These are phyloP conservation scores for Pseudopithomyces chartarum DNA, from an alignment of 2,329 filamentous ascomycete genomes.

Conservation along the genomic window DNA sequence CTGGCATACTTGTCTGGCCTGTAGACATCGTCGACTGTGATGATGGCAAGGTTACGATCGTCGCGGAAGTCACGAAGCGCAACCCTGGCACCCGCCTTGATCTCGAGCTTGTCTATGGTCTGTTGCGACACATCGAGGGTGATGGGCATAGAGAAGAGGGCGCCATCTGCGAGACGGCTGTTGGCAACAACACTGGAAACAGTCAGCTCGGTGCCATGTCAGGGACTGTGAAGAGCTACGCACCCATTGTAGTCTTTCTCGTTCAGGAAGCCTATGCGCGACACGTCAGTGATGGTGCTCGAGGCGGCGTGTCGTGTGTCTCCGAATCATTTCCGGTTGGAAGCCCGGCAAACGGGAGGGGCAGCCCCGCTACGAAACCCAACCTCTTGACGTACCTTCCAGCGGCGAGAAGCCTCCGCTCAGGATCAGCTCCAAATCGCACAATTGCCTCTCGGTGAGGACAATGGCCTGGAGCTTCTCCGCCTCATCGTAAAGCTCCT, in stretches of 20 bases:
- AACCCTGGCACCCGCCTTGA: constrained; percentile 81
- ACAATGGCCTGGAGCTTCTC: constrained; percentile 83
- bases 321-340: constrained; percentile 10
- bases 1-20: constrained; percentile 84
- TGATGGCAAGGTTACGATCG: constrained; percentile 92
- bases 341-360: constrained; percentile 38
- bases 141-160: constrained; percentile 96
- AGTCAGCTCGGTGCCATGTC: constrained; percentile 7
- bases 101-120: constrained; percentile 72
- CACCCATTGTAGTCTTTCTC: constrained; percentile 96
- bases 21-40: constrained; percentile 96
- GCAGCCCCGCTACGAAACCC: constrained; percentile 16
- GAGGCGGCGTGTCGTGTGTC: background rate
- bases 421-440: constrained; percentile 95
- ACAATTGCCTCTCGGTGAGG: constrained; percentile 92
- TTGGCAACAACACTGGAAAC: constrained; percentile 78
- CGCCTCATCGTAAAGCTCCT: constrained; percentile 80
- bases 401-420: constrained; percentile 97
- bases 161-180: constrained; percentile 83
- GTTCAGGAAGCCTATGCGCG: constrained; percentile 83
- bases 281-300: constrained; percentile 18
- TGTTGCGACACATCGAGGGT: constrained; percentile 82
- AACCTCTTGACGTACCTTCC: constrained; percentile 70
- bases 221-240: constrained; percentile 29
- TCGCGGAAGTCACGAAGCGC: constrained; percentile 95